Base-by-base conservation (phyloP, 2,329 filamentous ascomycete species). In the Cladophialophora immunda region DNA sequence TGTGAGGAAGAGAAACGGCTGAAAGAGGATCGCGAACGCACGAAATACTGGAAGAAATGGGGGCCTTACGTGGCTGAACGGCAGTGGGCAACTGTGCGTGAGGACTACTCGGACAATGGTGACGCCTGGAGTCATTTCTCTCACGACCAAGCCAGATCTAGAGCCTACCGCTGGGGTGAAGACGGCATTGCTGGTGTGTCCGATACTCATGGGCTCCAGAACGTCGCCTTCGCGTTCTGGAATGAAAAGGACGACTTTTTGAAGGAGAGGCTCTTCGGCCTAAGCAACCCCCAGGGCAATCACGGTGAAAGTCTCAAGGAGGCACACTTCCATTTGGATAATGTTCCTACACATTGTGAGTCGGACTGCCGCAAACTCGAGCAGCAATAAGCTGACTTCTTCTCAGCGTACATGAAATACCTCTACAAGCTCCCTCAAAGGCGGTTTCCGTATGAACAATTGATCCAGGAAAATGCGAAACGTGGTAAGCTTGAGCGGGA, bases 21-120 rank as follows among this genome's bases (percentile, higher is more conserved):
- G 73, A 90, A 91, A 76, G 89, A 97, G 76, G 94, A 98, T 80
- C 88, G 89, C 67, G 88, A 94, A 71, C 90, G 90, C 70, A 87
- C 82, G 71, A 94, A 92, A 79, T 98, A 98, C 83, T 98, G 94
- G 94, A 98, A 98, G 87, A 93, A 91, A 88, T 97, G 94, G 93
- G 94, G 94, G 63, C 90, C 94, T 27, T 98, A 97, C 76, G 90
- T 97, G 74, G 89, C 94, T 63, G 94, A 98, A 83, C 86, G 94
- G 76, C 94, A 97, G 83, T 97, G 94, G 94, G 93, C 94, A 65
- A 73, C 79, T 90, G 93, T 97, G 68, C 88, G 93, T 76, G 94
- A 97, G 85, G 94, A 98, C 82, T 98, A 98, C 81, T 90, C 87
- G 85, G 90, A 94, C 71, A 83, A 89, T 78, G 94, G 94, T 75